Percentiles rank a stretch among this genome's conserved stretches.
Conservation (phyloP, 768 basidiomycete species). For the Cubamyces lactineus region DNA sequence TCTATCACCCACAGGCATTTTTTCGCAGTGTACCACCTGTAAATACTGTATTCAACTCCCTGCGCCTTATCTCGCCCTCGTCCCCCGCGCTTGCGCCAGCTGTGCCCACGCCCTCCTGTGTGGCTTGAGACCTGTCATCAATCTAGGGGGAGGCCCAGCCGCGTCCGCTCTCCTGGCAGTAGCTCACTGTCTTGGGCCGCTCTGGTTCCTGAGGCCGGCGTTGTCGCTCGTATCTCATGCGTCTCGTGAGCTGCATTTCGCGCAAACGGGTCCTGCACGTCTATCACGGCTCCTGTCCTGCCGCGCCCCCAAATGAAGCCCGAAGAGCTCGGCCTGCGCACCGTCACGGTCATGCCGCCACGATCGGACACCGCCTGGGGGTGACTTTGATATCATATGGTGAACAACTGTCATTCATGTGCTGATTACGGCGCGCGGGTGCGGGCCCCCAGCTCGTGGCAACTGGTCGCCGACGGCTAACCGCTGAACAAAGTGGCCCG, state of each 20-base stretch:
- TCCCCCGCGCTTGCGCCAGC: background rate
- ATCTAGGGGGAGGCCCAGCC: background rate
- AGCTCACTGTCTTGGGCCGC: too few species aligned
- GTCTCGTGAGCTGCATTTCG: too few species aligned
- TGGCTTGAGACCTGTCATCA: slow-evolving; percentile 3
- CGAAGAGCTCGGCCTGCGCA: background rate
- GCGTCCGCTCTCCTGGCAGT: background rate
- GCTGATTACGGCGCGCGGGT: too few species aligned
- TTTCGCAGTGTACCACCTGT: slow-evolving; percentile 15
- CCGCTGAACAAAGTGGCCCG: too few species aligned
- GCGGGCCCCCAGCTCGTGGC: too few species aligned
- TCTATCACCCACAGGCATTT: background rate
- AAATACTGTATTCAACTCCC: slow-evolving; percentile 18
- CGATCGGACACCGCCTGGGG: background rate
- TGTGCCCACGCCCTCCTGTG: background rate
- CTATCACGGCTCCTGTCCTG: too few species aligned
- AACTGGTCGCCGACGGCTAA: too few species aligned
- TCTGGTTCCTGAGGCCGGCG: background rate
- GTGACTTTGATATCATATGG: too few species aligned
- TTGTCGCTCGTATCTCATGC: background rate
- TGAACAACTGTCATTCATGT: too few species aligned
- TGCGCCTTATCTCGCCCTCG: background rate
- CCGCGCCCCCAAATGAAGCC: background rate
- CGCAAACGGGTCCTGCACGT: too few species aligned
- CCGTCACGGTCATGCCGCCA: slow-evolving; percentile 1